Evolutionary conservation across 441 rosid genomes (phyloP).

Genomic region (Arabidopsis hybrid): DNA sequence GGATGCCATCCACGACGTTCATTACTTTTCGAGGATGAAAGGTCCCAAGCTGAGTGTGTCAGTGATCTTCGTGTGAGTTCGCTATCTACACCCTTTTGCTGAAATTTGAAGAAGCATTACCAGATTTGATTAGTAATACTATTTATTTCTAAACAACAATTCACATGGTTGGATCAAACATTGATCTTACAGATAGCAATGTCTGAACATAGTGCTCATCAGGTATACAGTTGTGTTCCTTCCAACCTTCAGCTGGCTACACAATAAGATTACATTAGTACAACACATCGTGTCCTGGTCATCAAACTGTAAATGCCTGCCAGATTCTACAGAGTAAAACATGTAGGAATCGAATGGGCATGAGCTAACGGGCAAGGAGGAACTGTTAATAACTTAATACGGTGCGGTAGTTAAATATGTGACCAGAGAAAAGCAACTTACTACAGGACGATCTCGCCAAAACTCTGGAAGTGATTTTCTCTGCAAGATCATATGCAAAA

Average conservation of each 20-base stretch:
- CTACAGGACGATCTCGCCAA: conserved; percentile 90
- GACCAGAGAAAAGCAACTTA: conserved; percentile 55
- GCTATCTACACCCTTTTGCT: conserved; percentile 88
- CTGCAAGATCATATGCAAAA: conserved; percentile 54
- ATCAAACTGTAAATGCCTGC: not conserved
- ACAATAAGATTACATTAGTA: conserved; percentile 39
- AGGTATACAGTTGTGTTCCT: conserved; percentile 97
- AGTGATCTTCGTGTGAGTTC: conserved; percentile 90
- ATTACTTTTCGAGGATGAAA: conserved; percentile 78
- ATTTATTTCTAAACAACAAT: not conserved
- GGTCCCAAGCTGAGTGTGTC: conserved; percentile 94
- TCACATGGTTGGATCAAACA: conserved; percentile 31
- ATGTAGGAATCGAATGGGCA: conserved; percentile 5
- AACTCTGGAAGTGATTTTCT: conserved; percentile 93
- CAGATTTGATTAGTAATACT: conserved; percentile 3
- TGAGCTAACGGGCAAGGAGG: not conserved
- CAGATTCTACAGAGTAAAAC: conserved; percentile 6
- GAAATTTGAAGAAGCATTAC: conserved; percentile 38
- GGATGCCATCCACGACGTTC: conserved; percentile 99
- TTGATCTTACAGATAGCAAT: conserved; percentile 78
- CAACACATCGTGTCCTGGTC: conserved; percentile 1
- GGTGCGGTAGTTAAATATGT: conserved; percentile 15
- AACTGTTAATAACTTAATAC: not conserved
- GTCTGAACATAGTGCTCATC: conserved; percentile 99
- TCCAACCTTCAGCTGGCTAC: conserved; percentile 80